Percentiles rank a stretch among this genome's conserved stretches.
Evolutionary conservation across 257 asterid genomes (phyloP).

Genomic region (Petunia axillaris): DNA sequence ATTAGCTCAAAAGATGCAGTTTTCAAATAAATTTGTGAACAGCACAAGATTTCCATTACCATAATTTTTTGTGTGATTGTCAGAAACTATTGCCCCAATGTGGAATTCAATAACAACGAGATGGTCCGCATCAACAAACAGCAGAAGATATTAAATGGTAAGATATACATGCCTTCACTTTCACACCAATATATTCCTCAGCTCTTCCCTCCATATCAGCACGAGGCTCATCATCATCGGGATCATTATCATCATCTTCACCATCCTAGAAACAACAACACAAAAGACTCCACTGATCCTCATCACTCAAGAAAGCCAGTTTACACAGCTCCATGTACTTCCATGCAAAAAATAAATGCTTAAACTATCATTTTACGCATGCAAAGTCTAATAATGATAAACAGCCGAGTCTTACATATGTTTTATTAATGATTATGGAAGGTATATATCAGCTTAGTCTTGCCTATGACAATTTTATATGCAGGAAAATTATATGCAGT

Average conservation of each 20-base stretch:
- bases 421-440: too few species aligned
- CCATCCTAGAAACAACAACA: slow-evolving; percentile 61
- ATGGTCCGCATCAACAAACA: slow-evolving; percentile 5
- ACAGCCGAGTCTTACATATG: background rate
- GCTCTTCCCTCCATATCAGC: slow-evolving; percentile 81
- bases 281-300: background rate
- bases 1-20: slow-evolving; percentile 15
- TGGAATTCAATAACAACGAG: background rate
- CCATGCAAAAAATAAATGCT: background rate
- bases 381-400: background rate
- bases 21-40: slow-evolving; percentile 1
- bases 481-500: background rate
- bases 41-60: background rate
- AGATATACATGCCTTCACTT: slow-evolving; percentile 78
- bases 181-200: slow-evolving; percentile 94
- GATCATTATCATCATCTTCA: slow-evolving; percentile 71
- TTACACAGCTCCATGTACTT: slow-evolving; percentile 8
- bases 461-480: background rate
- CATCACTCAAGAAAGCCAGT: slow-evolving; percentile 12
- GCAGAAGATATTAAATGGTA: slow-evolving; percentile 15
- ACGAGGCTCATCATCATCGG: slow-evolving; percentile 85
- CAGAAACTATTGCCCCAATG: background rate
- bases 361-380: background rate
- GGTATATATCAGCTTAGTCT: background rate
- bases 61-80: background rate